Percentiles rank a stretch among this genome's conserved stretches.
phyloP scores from a whole-genome alignment of 768 basidiomycete species.

The Rhizopogon salebrosus region DNA sequence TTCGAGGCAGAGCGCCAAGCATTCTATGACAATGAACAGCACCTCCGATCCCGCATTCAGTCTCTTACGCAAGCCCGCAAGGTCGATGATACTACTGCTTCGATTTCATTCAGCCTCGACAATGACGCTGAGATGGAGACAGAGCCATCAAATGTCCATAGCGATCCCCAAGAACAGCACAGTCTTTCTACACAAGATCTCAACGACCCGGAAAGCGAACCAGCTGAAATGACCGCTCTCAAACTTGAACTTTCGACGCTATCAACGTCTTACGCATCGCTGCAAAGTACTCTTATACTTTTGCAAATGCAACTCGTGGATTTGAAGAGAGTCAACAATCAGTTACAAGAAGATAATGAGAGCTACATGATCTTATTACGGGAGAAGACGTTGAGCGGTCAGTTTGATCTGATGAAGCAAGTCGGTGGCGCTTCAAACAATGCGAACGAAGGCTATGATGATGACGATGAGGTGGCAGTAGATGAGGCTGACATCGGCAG shows the following conservation, averaged over 20 bases:
- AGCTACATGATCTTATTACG: constrained; percentile 91
- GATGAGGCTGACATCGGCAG: constrained; percentile 47
- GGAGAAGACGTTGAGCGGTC: constrained; percentile 87
- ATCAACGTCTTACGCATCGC: constrained; percentile 76
- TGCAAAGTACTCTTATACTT: constrained; percentile 81
- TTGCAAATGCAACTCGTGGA: constrained; percentile 83
- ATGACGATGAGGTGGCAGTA: constrained; percentile 21
- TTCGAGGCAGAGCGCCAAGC: constrained; percentile 92
- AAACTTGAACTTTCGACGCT: constrained; percentile 82
- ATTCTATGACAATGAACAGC: constrained; percentile 91
- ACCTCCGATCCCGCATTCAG: constrained; percentile 86
- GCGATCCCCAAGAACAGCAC: constrained; percentile 17
- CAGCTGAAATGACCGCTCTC: constrained; percentile 84
- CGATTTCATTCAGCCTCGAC: constrained; percentile 1
- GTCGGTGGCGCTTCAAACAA: constrained; percentile 45
- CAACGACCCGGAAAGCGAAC: constrained; percentile 65
- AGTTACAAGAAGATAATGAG: constrained; percentile 93
- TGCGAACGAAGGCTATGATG: constrained; percentile 35
- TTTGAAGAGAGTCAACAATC: constrained; percentile 81
- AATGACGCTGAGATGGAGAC: constrained; percentile 37
- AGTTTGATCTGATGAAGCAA: constrained; percentile 72
- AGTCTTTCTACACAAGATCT: constrained; percentile 39
- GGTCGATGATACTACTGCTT: constrained; percentile 33
- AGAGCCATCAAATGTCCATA: constrained; percentile 32
- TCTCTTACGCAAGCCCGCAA: constrained; percentile 67